Evolutionary conservation across 805 yeast genomes (phyloP).

Genomic region (Kodamaea hsintzibuensis): DNA sequence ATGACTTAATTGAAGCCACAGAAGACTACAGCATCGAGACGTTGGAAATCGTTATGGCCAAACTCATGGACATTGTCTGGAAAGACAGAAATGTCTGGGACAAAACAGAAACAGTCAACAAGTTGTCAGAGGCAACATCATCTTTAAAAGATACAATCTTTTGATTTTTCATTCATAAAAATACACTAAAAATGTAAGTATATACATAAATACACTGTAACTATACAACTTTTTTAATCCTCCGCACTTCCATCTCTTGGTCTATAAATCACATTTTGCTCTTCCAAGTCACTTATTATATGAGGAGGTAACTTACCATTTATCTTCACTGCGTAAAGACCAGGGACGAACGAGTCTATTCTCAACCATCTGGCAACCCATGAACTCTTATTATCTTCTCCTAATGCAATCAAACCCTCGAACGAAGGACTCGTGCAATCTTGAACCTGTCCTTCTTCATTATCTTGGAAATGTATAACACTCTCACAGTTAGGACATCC

Average conservation of each 20-base stretch:
- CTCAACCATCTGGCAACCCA: conserved; percentile 98
- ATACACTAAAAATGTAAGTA: not conserved
- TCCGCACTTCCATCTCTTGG: conserved; percentile 93
- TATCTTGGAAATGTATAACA: conserved; percentile 69
- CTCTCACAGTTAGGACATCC: conserved; percentile 98
- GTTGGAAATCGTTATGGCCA: conserved; percentile 53
- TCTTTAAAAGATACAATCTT: conserved; percentile 5
- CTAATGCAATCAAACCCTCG: conserved; percentile 91
- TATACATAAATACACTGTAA: not conserved
- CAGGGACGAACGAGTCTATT: conserved; percentile 84
- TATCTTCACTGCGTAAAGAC: conserved; percentile 90
- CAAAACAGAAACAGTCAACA: conserved; percentile 38
- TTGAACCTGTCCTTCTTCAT: conserved; percentile 80
- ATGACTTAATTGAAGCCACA: conserved; percentile 29
- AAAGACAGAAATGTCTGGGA: conserved; percentile 52
- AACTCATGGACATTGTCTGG: conserved; percentile 75
- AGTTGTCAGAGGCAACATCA: conserved; percentile 23
- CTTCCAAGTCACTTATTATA: conserved; percentile 67
- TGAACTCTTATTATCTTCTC: conserved; percentile 73
- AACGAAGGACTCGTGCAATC: conserved; percentile 96
- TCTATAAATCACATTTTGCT: conserved; percentile 78
- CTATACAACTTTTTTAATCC: conserved; percentile 35
- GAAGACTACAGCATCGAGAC: conserved; percentile 36
- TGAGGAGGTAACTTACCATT: conserved; percentile 91
- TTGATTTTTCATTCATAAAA: not conserved